Evolutionary conservation across 106 monocot genomes (phyloP).

Genomic region (Dioscorea zingiberensis): DNA sequence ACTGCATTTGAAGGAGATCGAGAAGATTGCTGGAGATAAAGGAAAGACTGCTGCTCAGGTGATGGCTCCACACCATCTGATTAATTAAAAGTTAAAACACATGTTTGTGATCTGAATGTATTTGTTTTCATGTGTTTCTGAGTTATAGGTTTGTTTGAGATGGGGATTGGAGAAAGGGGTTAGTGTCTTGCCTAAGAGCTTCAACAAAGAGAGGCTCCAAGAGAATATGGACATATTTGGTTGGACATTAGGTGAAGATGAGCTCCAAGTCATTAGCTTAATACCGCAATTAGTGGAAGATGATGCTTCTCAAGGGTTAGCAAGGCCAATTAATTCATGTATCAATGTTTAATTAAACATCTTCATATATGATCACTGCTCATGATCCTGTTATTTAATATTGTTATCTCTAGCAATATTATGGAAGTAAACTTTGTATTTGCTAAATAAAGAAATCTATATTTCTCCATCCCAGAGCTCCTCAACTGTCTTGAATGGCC

Average conservation of each 20-base stretch:
- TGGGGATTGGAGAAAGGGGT: constrained; percentile 8
- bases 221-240: constrained; percentile 17
- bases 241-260: constrained; percentile 9
- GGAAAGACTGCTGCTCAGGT: constrained; percentile 34
- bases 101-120: not conserved
- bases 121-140: not conserved
- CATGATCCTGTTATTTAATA: no score
- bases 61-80: not conserved
- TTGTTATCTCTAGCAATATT: no score
- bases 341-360: not conserved
- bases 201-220: constrained; percentile 11
- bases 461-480: no score
- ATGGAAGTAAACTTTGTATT: no score
- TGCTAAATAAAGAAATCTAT: no score
- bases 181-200: constrained; percentile 4
- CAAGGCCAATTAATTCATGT: no score
- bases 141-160: constrained; percentile 3
- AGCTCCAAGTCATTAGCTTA: constrained; percentile 1
- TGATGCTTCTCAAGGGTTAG: no score
- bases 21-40: constrained; percentile 18
- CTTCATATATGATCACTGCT: no score
- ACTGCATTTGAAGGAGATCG: constrained; percentile 15
- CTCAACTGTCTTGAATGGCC: no score
- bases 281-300: constrained; percentile 7
- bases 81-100: not conserved